Evolutionary conservation across 352 stramenopile species (phyloP).

Genomic region (Thalassiosira mediterranea): DNA sequence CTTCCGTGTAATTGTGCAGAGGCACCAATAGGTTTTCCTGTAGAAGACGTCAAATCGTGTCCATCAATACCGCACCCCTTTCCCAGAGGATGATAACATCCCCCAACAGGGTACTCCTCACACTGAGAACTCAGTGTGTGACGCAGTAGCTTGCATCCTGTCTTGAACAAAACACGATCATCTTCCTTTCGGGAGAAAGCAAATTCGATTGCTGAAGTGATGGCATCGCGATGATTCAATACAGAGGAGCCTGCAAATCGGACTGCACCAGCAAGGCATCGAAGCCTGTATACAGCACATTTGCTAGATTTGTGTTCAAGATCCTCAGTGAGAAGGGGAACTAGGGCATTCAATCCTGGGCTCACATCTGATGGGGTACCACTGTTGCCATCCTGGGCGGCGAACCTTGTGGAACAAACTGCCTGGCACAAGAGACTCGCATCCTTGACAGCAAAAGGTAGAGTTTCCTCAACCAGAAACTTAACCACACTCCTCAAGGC

Average conservation of each 20-base stretch:
- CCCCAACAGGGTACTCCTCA: constrained; percentile 72
- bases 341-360: constrained; percentile 74
- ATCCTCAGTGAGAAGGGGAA: constrained; percentile 71
- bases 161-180: constrained; percentile 81
- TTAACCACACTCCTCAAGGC: constrained; percentile 64
- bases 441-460: constrained; percentile 79
- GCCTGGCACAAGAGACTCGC: constrained; percentile 75
- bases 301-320: constrained; percentile 73
- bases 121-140: constrained; percentile 77
- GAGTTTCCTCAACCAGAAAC: constrained; percentile 78
- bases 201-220: constrained; percentile 69
- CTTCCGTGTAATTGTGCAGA: constrained; percentile 61
- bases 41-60: neutral
- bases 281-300: constrained; percentile 74
- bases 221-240: constrained; percentile 57
- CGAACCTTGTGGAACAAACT: constrained; percentile 62
- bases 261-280: constrained; percentile 75
- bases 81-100: constrained; percentile 45
- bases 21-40: constrained; percentile 46
- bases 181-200: constrained; percentile 62
- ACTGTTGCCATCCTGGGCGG: constrained; percentile 6
- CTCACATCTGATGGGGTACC: constrained; percentile 32
- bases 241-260: constrained; percentile 61
- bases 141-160: constrained; percentile 81
- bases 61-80: neutral